Evolutionary conservation across 352 stramenopile species (phyloP), one percentile per base, ranked within the genome.

Genomic region (Phytophthora melonis): DNA sequence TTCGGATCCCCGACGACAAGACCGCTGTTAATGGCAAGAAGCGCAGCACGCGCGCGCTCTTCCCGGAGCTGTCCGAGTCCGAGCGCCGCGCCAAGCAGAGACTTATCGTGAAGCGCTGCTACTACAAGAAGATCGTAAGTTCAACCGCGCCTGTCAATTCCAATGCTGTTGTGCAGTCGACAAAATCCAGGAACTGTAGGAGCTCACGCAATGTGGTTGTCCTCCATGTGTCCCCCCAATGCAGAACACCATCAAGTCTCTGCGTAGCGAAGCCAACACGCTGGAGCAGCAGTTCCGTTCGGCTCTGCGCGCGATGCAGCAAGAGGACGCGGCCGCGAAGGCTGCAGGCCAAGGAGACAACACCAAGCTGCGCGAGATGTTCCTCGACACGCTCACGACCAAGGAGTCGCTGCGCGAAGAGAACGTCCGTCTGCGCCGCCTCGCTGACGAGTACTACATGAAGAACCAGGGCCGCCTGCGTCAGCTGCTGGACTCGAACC

Each of bases 51-150:
- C 82, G 82, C 11, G 78, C 79, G 41, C 71, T 88, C 5, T 83
- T 84, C 36, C 70, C 82, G 0, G 66, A 73, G 10, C 56, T 72
- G n/a, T 81, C 79, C 3, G 85, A 92, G 52, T 80, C 84, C 2
- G 81, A 90, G 18, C 80, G 82, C 4, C 85, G 85, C 43, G 80
- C 80, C 7, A 91, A 91, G 70, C 85, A 92, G 76, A 84, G 85
- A 5, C 84, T 90, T 63, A 90, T 91, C 68, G 85, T 90, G 65
- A 88, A 89, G 72, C 79, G 81, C 9, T 90, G 82, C 77, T 92
- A 92, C 81, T 92, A 92, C 80, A 91, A 91, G 76, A 92, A 92
- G 72, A 91, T 91, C 64, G 86, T 92, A 82, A 67, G 85, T 89
- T 58, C 55, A 57, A 54, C n/a, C 30, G 21, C 36, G 43, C 43